Base-by-base conservation (phyloP, 441 rosid species). In the Melastoma candidum region DNA sequence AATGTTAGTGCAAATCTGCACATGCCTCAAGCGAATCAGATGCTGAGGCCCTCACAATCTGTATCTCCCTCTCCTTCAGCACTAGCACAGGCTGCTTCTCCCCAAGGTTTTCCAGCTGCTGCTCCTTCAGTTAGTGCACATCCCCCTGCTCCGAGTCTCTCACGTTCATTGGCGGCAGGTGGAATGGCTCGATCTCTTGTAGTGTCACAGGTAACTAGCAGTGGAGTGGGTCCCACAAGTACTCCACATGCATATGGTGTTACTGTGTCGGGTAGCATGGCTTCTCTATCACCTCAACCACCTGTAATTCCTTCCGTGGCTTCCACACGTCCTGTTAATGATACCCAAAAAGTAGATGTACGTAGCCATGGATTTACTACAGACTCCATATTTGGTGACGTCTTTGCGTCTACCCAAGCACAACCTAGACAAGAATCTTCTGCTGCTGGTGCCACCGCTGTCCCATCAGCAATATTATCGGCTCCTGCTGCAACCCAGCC, bases 351-450 rank as follows among this genome's bases (percentile, higher is more conserved):
- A 53, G 52, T 53, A 58, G 71, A 57, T 59, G 75, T 68, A 70
- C 73, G 85, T 53, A 82, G 81, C 59, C 88, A 88, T 64, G 92
- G 94, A 12, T 70, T 79, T 68, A 59, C 90, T 63, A 57, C 95
- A 49, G 77, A 72, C 66, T 77, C 97, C 53, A 76, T 70, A 65
- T 84, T 82, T 49, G 94, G 36, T 74, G 95, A 75, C 26, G 27
- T 22, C 39, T 83, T 88, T 73, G 71, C 98, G 55, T 76, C 70
- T 57, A 36, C 67, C 63, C 77, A 85, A 61, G 55, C 72, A 11
- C 84, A 76, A 73, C 68, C 79, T 65, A 66, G 68, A 58, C 82
- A 76, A 66, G 71, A 56, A 47, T 66, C 82, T 41, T 68, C 80
- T 48, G 53, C 74, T 14, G 67, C 69, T 49, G 66, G 69, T 60